Conservation (phyloP, 148 eudicot genomes). For the Rhododendron vialii region DNA sequence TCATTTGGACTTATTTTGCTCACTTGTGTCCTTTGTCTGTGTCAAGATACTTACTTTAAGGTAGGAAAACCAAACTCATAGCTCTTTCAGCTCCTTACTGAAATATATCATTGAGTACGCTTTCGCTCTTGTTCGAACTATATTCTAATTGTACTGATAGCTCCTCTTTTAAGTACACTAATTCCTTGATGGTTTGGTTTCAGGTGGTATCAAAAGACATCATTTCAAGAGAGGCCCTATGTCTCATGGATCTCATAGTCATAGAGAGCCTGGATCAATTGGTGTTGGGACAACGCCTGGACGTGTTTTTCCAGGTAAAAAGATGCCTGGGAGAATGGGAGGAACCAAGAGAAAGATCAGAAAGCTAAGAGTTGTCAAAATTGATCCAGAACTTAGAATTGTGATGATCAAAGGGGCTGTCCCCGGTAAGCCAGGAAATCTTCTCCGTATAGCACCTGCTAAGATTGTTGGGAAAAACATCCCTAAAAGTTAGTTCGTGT, state of each 20-base stretch:
- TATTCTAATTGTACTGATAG: background rate
- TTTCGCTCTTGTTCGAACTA: background rate
- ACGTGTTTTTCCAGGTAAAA: conserved; percentile 81
- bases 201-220: conserved; percentile 95
- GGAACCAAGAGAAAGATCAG: conserved; percentile 81
- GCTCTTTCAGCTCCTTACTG: background rate
- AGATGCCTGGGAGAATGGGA: conserved; percentile 99
- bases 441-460: conserved; percentile 79
- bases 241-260: conserved; percentile 54
- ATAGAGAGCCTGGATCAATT: conserved; percentile 81
- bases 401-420: conserved; percentile 92
- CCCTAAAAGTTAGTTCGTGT: conserved; percentile 56
- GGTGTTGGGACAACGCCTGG: conserved; percentile 99
- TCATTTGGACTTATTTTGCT: background rate
- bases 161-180: background rate
- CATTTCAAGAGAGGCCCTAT: conserved; percentile 86
- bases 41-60: background rate
- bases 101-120: background rate
- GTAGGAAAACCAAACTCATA: background rate
- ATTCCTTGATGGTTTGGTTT: background rate
- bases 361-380: conserved; percentile 76
- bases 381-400: conserved; percentile 71
- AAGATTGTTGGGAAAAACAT: conserved; percentile 93
- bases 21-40: background rate
- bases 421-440: conserved; percentile 98